Evolutionary conservation across 2,329 filamentous ascomycete genomes (phyloP), one percentile per base, ranked within the genome.

Genomic region (Sphaerulina musiva): DNA sequence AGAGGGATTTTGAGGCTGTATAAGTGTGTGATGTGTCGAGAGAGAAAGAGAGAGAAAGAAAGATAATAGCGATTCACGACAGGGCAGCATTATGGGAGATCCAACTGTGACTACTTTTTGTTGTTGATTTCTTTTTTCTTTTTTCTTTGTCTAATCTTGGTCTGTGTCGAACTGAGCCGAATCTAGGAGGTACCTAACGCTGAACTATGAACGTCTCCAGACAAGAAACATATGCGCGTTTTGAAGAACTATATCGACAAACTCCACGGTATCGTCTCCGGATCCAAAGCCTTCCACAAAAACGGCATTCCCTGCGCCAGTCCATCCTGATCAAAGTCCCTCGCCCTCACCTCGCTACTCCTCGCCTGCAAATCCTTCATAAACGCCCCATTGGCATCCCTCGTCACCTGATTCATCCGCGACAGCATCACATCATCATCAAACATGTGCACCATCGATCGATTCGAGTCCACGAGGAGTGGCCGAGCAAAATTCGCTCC

Each of bases 301-400:
- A 77, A 77, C 6, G 76, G 76, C 75, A 76, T 77, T 1, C 74
- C 75, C 55, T 72, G 68, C 58, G 69, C 70, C 43, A 78, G 65
- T 0, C 76, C 76, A 4, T 73, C 45, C 2, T 52, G 53, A 55
- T 74, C 74, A 62, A 79, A 78, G 0, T 20, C 56, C n/a, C 73
- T 69, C 5, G 53, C 63, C n/a, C 64, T 63, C 8, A 78, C 63
- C 29, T 64, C 58, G 2, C 62, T 50, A 60, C 75, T 76, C 41
- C 76, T 68, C 3, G 42, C 56, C 51, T 63, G 46, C 73, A 78
- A 76, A 14, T 59, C 56, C 9, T 38, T 50, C 60, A 65, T 66
- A 58, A 76, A 78, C 3, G 23, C 53, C 6, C 49, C 54, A 6
- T 71, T 71, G 3, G 76, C 75, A 0, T 48, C 50, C 26, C 50